Base-by-base conservation (phyloP, 148 eudicot species). In the Spergularia bocconei region DNA sequence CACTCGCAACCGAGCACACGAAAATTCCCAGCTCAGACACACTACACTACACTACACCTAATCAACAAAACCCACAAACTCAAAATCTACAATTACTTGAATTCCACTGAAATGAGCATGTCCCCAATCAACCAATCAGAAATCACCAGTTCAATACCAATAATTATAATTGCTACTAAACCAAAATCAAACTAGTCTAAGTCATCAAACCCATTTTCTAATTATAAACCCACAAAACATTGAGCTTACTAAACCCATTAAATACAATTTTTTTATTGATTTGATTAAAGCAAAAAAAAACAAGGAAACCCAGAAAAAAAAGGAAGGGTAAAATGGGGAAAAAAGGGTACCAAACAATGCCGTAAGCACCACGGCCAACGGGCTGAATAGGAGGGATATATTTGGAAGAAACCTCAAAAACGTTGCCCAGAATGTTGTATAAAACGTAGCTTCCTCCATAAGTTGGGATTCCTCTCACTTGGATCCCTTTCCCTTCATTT, bases 291-390 rank as follows among this genome's bases (percentile, higher is more conserved):
- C 66, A 4, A 16, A 20, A 21, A 62, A 2, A 48, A 50, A 33
- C 11, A 23, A 64, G 62, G 44, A 64, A 60, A 80, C 51, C 21
- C 15, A 23, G 57, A 64, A 63, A n/a, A 54, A 19, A 1, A 13
- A 14, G 2, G 2, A 29, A 29, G 36, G 36, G 36, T 29, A 71
- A 4, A 38, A 44, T 23, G 15, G 53, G 52, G 36, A 72, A 50
- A 68, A 63, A 21, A 68, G 54, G 23, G 14, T 77, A 91, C 97
- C 97, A 91, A 67, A 91, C 97, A 71, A 91, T 87, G 72, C 97
- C 97, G 39, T 91, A 91, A 82, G 97, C 97, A 41, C 97, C 97
- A 13, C 97, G 91, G n/a, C 97, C 96, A 20, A 91, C 85, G 19
- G 93, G 93, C 25, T 79, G 81, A 80, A 91, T 85, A n/a, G 97